phyloP scores from a whole-genome alignment of 768 basidiomycete species.

The Mycena galericulata region DNA sequence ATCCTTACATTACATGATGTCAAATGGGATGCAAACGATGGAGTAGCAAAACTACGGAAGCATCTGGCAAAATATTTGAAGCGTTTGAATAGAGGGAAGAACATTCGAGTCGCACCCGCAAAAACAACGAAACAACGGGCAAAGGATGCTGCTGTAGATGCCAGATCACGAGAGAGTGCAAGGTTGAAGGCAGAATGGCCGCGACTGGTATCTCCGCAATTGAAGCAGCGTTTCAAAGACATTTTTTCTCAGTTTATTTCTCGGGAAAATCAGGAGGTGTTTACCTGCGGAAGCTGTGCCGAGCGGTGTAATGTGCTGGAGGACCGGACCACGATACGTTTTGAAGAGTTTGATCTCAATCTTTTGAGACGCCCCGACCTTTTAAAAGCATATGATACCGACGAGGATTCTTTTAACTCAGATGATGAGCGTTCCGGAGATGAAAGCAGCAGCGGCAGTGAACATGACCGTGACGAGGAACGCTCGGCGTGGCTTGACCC shows the following conservation, averaged over 20 bases:
- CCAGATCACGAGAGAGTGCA: background rate
- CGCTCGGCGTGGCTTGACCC: conserved; percentile 10
- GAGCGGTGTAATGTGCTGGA: background rate
- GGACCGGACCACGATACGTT: background rate
- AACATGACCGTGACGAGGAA: background rate
- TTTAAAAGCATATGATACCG: background rate
- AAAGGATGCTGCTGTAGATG: background rate
- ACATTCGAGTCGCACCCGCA: background rate
- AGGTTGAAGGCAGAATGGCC: background rate
- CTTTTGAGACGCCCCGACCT: background rate
- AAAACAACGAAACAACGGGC: background rate
- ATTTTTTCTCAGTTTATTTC: background rate
- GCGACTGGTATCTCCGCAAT: background rate
- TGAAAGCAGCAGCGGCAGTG: background rate
- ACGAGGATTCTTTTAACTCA: background rate
- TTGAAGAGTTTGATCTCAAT: background rate
- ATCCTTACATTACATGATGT: background rate
- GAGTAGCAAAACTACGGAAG: background rate
- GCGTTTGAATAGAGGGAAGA: background rate
- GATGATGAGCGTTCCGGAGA: background rate
- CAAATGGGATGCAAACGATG: background rate
- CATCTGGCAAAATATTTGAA: background rate
- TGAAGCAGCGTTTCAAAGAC: background rate
- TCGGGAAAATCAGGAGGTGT: background rate
- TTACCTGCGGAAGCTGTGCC: background rate